Base-by-base conservation (phyloP, 108 stramenopile genomes). In the Discostella stelligeroides region DNA sequence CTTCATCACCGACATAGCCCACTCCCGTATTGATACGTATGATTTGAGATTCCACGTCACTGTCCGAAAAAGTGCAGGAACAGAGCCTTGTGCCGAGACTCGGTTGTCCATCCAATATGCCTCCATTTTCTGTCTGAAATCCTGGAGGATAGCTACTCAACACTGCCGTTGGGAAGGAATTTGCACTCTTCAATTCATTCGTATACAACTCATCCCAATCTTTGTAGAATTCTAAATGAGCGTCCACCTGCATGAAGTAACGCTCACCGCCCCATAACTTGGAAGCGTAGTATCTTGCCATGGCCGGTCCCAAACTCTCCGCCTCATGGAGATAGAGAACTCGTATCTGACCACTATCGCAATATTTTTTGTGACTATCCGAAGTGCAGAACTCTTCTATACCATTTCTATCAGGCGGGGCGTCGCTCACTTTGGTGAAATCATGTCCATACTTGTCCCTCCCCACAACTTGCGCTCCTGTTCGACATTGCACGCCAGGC, bases 241-340 rank as follows among this genome's bases (percentile, higher is more conserved):
- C 72, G 80, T 98, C 97, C n/a, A 92, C 91, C 77, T 98, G 97
- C 60, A 96, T 72, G 68, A 90, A 96, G 72, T 73, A 98, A 1
- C 79, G 79, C 68, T 98, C 97, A 2, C 97, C 97, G 55, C 90
- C 81, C 95, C 96, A 98, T 20, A 98, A 78, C 72, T 96, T 98
- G 37, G 88, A 86, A 5, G 90, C 89, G 73, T 88, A 88, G 63
- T 95, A 98, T 41, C 97, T 51, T 24, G 96, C 97, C 81, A 92
- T 86, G 41, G 90, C 89, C 8, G 98, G 98, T 24, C 98, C 98
- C 49, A 94, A 79, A 49, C 83, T 72, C 66, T 97, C 98, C 41
- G 80, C 83, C 68, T 98, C 97, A 67, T 96, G 81, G 9, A 96
- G 66, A 57, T 88, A 88, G 49, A 98, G 48, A 25, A 88, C 84